Evolutionary conservation across 148 eudicot species (phyloP).

Genomic region (Pouteria glomerata): DNA sequence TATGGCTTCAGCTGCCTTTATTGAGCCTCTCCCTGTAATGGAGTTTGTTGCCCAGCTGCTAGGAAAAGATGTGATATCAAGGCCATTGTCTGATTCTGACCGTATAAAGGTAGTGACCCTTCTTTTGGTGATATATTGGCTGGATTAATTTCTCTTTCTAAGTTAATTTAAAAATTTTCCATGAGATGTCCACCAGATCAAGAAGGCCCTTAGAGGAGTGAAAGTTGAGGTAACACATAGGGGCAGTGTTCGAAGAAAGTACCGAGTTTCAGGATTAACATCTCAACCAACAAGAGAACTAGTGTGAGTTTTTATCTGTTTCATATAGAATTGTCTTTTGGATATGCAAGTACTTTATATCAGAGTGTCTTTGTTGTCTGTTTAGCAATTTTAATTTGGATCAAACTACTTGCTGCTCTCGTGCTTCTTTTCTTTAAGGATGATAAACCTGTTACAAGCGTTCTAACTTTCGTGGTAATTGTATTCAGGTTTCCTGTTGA

Average conservation of each 20-base stretch:
- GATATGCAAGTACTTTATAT: not conserved
- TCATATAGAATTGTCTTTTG: not conserved
- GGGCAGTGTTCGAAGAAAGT: slow-evolving; percentile 59
- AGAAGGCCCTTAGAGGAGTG: slow-evolving; percentile 67
- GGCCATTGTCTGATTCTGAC: slow-evolving; percentile 59
- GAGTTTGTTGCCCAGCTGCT: slow-evolving; percentile 61
- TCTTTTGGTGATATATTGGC: not conserved
- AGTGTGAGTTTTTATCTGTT: slow-evolving; percentile 33
- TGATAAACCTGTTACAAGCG: not conserved
- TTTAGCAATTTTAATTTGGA: not conserved
- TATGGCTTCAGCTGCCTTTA: slow-evolving; percentile 70
- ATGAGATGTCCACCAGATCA: slow-evolving; percentile 31
- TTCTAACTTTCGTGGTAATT: slow-evolving; percentile 1
- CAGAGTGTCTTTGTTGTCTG: not conserved
- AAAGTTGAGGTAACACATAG: slow-evolving; percentile 77
- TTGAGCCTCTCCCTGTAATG: slow-evolving; percentile 63
- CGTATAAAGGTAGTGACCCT: slow-evolving; percentile 51
- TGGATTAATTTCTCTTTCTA: not conserved
- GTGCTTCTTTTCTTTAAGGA: not conserved
- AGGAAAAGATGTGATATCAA: slow-evolving; percentile 58
- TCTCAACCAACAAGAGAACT: slow-evolving; percentile 74
- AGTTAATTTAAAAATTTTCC: not conserved
- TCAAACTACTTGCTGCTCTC: not conserved
- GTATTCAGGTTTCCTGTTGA: slow-evolving; percentile 66
- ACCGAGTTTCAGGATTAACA: slow-evolving; percentile 66